phyloP scores from a whole-genome alignment of 495 filamentous ascomycete genomes.

The Cladorrhinum samala region DNA sequence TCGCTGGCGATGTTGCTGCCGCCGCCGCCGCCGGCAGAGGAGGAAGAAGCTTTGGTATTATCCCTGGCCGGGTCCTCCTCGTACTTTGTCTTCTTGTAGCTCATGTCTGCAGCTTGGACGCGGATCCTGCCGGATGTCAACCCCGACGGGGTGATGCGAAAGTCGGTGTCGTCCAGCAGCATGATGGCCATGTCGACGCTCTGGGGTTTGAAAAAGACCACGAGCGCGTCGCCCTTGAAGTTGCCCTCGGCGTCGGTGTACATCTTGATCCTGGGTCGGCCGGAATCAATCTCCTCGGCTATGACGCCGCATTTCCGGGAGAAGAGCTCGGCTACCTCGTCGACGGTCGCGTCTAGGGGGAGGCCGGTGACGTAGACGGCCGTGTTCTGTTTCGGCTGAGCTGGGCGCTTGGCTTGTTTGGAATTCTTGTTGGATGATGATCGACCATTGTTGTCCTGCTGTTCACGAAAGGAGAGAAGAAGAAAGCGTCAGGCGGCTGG shows the following conservation, averaged over 20 bases:
- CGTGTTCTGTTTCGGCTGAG: conserved; percentile 65
- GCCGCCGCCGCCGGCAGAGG: no score
- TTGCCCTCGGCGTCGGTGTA: conserved; percentile 75
- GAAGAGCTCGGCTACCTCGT: conserved; percentile 80
- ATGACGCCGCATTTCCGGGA: conserved; percentile 84
- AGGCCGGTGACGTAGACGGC: conserved; percentile 87
- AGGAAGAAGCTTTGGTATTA: no score
- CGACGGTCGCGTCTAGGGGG: conserved; percentile 65
- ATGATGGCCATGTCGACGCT: conserved; percentile 83
- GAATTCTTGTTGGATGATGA: no score
- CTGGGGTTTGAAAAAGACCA: conserved; percentile 92
- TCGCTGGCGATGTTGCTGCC: no score
- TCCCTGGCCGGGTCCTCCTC: conserved; percentile 36
- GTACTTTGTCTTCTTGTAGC: conserved; percentile 68
- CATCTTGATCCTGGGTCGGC: conserved; percentile 83
- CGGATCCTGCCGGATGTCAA: conserved; percentile 58
- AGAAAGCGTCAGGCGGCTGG: conserved; percentile 20
- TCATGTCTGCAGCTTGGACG: conserved; percentile 78
- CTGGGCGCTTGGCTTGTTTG: conserved; percentile 26
- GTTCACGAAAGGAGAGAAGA: conserved; percentile 18
- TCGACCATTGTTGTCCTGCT: conserved; percentile 25
- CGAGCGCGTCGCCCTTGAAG: conserved; percentile 87
- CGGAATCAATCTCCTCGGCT: conserved; percentile 84
- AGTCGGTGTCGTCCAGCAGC: conserved; percentile 85
- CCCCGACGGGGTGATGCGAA: conserved; percentile 56